phyloP scores from a whole-genome alignment of 2,329 filamentous ascomycete genomes.

The Verticillium dahliae region DNA sequence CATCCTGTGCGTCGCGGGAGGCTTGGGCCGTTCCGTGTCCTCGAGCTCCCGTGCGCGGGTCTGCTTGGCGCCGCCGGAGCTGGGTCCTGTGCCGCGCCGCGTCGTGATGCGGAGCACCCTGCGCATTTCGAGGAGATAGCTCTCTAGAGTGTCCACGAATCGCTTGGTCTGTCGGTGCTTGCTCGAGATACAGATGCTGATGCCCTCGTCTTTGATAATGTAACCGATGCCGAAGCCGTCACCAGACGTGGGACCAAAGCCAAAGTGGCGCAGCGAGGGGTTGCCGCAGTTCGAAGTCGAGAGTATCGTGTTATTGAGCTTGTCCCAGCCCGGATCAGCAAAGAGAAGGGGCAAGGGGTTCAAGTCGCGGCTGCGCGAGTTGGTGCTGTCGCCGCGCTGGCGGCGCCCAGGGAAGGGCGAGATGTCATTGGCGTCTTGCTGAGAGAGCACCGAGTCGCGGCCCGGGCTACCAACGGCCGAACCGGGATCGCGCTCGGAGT shows the following conservation, averaged over 20 bases:
- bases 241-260: slow-evolving; percentile 88
- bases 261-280: slow-evolving; percentile 88
- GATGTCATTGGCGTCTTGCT: neutral
- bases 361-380: slow-evolving; percentile 35
- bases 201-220: slow-evolving; percentile 92
- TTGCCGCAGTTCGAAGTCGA: slow-evolving; percentile 99
- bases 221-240: slow-evolving; percentile 98
- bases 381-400: slow-evolving; percentile 46
- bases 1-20: slow-evolving; percentile 32
- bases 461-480: slow-evolving; percentile 47
- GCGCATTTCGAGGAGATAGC: slow-evolving; percentile 84
- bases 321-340: slow-evolving; percentile 86
- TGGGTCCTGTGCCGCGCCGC: slow-evolving; percentile 24
- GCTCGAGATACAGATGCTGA: slow-evolving; percentile 85
- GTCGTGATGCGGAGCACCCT: slow-evolving; percentile 70
- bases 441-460: slow-evolving; percentile 40
- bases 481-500: slow-evolving; percentile 35
- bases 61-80: slow-evolving; percentile 29
- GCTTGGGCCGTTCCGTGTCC: slow-evolving; percentile 23
- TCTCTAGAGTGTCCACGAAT: slow-evolving; percentile 83
- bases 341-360: slow-evolving; percentile 70
- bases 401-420: slow-evolving; percentile 5
- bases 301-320: slow-evolving; percentile 87
- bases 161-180: slow-evolving; percentile 92
- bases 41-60: slow-evolving; percentile 51